phyloP scores from a whole-genome alignment of 1,284 basidiomycete species.

The Sanghuangporus weigelae region DNA sequence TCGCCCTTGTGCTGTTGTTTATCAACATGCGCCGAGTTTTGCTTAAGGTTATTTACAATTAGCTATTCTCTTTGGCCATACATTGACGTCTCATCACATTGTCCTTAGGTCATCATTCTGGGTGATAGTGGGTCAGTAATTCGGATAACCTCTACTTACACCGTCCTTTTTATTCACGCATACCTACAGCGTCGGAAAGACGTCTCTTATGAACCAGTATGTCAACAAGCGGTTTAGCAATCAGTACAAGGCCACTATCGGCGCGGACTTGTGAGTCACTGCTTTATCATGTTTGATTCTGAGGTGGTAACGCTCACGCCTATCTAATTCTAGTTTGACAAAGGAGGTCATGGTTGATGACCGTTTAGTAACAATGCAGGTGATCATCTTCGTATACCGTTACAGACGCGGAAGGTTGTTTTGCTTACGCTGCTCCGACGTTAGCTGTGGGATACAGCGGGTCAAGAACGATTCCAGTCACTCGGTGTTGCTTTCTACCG shows the following conservation, averaged over 20 bases:
- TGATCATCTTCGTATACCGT: constrained; percentile 29
- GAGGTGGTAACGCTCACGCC: constrained; percentile 13
- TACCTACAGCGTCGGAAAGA: constrained; percentile 88
- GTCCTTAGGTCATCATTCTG: constrained; percentile 87
- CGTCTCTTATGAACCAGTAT: constrained; percentile 99
- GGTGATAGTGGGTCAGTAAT: constrained; percentile 89
- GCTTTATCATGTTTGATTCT: not conserved
- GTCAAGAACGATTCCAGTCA: constrained; percentile 98
- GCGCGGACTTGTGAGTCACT: constrained; percentile 75
- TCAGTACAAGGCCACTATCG: constrained; percentile 98
- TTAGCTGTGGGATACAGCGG: constrained; percentile 98
- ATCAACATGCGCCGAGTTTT: constrained; percentile 78
- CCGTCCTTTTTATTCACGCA: constrained; percentile 4
- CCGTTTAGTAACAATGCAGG: constrained; percentile 98
- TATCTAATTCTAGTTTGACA: constrained; percentile 63
- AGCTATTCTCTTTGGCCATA: not conserved
- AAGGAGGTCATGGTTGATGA: constrained; percentile 99
- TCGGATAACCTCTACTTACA: not conserved
- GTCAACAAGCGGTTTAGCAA: constrained; percentile 99
- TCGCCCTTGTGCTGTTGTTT: not conserved
- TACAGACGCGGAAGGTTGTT: not conserved
- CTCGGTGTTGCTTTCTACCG: constrained; percentile 99
- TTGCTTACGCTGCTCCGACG: not conserved
- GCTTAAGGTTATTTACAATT: constrained; percentile 67
- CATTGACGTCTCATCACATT: not conserved